Conservation (phyloP, 139 green algal genomes). For the Chlorella sp. region DNA sequence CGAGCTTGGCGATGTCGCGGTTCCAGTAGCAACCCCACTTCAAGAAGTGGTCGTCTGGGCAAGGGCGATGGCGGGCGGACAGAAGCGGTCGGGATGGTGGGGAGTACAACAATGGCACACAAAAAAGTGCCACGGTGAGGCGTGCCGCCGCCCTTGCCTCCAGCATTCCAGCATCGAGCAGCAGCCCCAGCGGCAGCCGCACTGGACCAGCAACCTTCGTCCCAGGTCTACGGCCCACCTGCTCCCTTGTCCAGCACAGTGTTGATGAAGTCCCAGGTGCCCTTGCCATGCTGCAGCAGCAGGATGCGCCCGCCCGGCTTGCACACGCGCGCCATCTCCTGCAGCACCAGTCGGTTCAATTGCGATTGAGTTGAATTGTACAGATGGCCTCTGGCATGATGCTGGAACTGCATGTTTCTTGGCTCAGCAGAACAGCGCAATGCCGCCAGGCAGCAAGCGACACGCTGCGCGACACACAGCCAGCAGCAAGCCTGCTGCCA, state of each 20-base stretch:
- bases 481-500: too few relatives aligned
- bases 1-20: conserved; percentile 71
- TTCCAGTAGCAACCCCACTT: conserved; percentile 90
- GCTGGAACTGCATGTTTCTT: too few relatives aligned
- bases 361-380: too few relatives aligned
- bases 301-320: conserved; percentile 69
- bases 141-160: too few relatives aligned
- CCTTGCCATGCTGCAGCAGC: conserved; percentile 76
- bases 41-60: conserved; percentile 49
- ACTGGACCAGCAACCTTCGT: background rate
- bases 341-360: background rate
- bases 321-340: conserved; percentile 57
- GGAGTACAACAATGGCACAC: too few relatives aligned
- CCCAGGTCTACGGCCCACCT: background rate
- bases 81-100: too few relatives aligned
- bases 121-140: too few relatives aligned
- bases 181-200: background rate
- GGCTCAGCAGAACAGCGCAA: too few relatives aligned
- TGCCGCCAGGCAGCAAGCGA: too few relatives aligned
- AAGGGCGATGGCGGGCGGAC: too few relatives aligned
- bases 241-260: conserved; percentile 56
- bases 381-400: too few relatives aligned
- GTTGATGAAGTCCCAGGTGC: conserved; percentile 58
- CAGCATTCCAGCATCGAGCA: conserved; percentile 22
- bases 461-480: too few relatives aligned